Evolutionary conservation across 176 grass and related monocot species (phyloP).

Genomic region (Oryza longistaminata): DNA sequence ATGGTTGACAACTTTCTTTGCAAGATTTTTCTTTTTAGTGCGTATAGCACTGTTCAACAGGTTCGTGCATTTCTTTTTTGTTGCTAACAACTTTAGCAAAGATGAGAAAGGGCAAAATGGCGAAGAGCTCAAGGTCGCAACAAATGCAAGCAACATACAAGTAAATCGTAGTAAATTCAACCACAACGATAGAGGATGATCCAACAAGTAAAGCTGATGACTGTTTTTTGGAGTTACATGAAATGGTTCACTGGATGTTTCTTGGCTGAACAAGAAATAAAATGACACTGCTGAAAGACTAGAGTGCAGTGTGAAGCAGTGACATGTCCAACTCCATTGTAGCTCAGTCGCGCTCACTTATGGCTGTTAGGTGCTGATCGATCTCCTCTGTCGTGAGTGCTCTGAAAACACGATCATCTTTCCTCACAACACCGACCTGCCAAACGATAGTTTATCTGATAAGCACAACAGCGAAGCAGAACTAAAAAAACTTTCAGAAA

Average conservation of each 20-base stretch:
- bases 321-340: not conserved
- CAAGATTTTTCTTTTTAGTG: not conserved
- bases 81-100: not conserved
- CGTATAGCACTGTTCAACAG: not conserved
- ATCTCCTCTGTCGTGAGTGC: constrained; percentile 80
- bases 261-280: constrained; percentile 41
- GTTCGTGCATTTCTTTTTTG: not conserved
- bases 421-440: constrained; percentile 83
- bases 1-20: not conserved
- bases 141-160: not conserved
- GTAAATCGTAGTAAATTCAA: constrained; percentile 36
- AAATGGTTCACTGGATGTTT: constrained; percentile 28
- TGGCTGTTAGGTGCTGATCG: constrained; percentile 92
- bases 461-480: not conserved
- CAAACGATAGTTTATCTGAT: constrained; percentile 13
- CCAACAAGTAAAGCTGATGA: not conserved
- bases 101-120: not conserved
- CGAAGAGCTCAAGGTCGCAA: not conserved
- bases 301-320: not conserved
- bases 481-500: not conserved
- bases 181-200: constrained; percentile 30
- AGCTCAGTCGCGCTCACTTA: constrained; percentile 81
- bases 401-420: constrained; percentile 71
- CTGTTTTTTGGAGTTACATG: constrained; percentile 35
- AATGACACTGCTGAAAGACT: constrained; percentile 33